phyloP scores from a whole-genome alignment of 1,284 basidiomycete species.

The Papiliotrema terrestris region DNA sequence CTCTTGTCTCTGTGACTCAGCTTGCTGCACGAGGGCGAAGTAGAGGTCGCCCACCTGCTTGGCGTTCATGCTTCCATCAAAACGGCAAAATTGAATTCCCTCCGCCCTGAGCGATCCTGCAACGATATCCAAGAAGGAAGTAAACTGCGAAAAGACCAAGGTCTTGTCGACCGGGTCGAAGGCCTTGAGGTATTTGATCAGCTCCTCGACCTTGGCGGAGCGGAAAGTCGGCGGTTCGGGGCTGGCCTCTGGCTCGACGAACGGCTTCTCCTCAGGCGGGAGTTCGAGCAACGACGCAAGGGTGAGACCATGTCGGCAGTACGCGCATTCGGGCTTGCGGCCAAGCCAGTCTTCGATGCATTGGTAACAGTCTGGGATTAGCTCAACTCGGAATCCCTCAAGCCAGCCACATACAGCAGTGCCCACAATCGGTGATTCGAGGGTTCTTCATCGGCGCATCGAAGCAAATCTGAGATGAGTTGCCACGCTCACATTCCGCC shows the following conservation, averaged over 20 bases:
- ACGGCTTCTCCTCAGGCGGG: slow-evolving; percentile 55
- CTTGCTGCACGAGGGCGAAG: neutral
- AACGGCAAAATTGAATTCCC: slow-evolving; percentile 69
- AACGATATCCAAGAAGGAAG: slow-evolving; percentile 75
- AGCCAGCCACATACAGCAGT: slow-evolving; percentile 53
- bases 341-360: slow-evolving; percentile 55
- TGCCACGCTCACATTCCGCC: neutral
- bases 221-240: slow-evolving; percentile 44
- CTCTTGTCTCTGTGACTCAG: slow-evolving; percentile 58
- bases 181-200: slow-evolving; percentile 66
- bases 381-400: neutral
- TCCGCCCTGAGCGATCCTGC: slow-evolving; percentile 63
- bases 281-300: slow-evolving; percentile 65
- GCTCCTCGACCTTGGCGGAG: slow-evolving; percentile 78
- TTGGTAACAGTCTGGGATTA: slow-evolving; percentile 55
- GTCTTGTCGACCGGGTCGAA: slow-evolving; percentile 70
- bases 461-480: slow-evolving; percentile 62
- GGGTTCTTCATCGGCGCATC: slow-evolving; percentile 59
- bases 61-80: slow-evolving; percentile 77
- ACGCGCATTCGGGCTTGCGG: slow-evolving; percentile 70
- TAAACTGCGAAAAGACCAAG: slow-evolving; percentile 81
- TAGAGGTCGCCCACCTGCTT: slow-evolving; percentile 49
- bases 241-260: slow-evolving; percentile 27
- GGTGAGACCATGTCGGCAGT: slow-evolving; percentile 70
- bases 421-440: slow-evolving; percentile 72